A percentile compares a stretch with the other conserved stretches of the same genome.
These are phyloP conservation scores for Neurospora sp. DNA, from an alignment of 495 filamentous ascomycete genomes.

Conservation along the genomic window DNA sequence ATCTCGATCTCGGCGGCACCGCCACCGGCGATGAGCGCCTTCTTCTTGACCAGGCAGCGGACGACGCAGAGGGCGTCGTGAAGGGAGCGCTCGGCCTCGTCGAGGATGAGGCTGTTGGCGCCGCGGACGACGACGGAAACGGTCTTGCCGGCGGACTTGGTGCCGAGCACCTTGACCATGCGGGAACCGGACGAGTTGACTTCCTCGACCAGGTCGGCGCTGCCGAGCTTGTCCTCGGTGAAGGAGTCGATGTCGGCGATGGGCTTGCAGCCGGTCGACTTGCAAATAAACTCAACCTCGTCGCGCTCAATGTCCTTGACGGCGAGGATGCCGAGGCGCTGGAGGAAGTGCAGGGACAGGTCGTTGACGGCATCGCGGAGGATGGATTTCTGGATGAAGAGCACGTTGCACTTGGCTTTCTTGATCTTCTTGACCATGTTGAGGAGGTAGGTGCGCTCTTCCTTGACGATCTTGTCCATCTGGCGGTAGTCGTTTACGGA, in stretches of 20 bases:
- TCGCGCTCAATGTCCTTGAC: conserved; percentile 98
- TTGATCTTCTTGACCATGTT: conserved; percentile 99
- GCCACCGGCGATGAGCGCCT: conserved; percentile 90
- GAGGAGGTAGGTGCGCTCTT: conserved; percentile 93
- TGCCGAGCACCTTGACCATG: conserved; percentile 89
- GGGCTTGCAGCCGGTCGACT: conserved; percentile 93
- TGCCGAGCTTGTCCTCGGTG: conserved; percentile 95
- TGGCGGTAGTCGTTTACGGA: conserved; percentile 98
- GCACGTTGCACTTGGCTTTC: conserved; percentile 98
- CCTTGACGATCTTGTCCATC: conserved; percentile 99
- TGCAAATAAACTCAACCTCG: conserved; percentile 98
- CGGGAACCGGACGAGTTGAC: conserved; percentile 75
- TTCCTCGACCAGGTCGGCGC: conserved; percentile 92
- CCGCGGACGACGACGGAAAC: conserved; percentile 90
- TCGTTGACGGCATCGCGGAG: conserved; percentile 97
- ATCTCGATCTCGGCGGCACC: conserved; percentile 95
- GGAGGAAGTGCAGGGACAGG: conserved; percentile 90
- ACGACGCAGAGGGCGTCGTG: conserved; percentile 98
- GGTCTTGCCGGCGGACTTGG: conserved; percentile 71
- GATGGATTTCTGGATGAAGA: conserved; percentile 97
- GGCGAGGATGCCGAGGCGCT: conserved; percentile 88
- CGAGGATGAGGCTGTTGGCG: conserved; percentile 87
- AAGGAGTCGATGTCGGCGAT: conserved; percentile 98
- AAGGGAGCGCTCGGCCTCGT: conserved; percentile 90
- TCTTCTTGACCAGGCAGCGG: conserved; percentile 97